Evolutionary conservation across 148 eudicot genomes (phyloP).

Genomic region (Cornus florida): DNA sequence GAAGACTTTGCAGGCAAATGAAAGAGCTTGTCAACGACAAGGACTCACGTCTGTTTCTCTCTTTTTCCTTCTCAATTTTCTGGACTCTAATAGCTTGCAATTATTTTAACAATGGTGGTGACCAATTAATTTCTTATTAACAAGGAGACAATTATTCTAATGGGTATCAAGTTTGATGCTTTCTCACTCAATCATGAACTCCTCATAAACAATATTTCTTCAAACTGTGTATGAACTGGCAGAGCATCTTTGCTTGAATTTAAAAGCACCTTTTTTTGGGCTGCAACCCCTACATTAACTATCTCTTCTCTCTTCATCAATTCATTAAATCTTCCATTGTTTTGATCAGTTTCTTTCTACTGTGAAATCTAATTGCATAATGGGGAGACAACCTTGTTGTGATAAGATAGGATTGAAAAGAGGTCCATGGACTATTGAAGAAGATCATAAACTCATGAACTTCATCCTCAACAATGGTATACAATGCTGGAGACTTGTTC

Average conservation of each 20-base stretch:
- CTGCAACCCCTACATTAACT: not conserved
- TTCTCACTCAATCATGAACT: conserved; percentile 25
- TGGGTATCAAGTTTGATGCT: conserved; percentile 21
- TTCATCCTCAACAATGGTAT: conserved; percentile 52
- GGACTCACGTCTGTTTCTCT: conserved; percentile 38
- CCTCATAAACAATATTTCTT: conserved; percentile 3
- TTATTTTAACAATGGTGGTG: conserved; percentile 7
- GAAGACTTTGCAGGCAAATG: conserved; percentile 17
- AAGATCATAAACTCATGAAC: conserved; percentile 43
- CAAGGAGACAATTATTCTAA: conserved; percentile 12
- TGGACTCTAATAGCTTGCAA: not conserved
- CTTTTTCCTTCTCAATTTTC: not conserved
- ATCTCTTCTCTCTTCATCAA: not conserved
- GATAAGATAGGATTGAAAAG: conserved; percentile 43
- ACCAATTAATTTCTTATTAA: not conserved
- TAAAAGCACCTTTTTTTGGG: conserved; percentile 1
- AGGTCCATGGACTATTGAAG: conserved; percentile 54
- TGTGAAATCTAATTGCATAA: not conserved
- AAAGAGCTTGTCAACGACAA: conserved; percentile 30
- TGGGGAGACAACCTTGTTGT: conserved; percentile 54
- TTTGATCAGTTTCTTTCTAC: not conserved
- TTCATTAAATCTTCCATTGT: not conserved
- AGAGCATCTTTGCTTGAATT: conserved; percentile 32
- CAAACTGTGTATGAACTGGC: conserved; percentile 29
- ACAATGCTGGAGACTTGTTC: conserved; percentile 49